phyloP scores from a whole-genome alignment of 768 basidiomycete species.

The Phylloporus scabripes region DNA sequence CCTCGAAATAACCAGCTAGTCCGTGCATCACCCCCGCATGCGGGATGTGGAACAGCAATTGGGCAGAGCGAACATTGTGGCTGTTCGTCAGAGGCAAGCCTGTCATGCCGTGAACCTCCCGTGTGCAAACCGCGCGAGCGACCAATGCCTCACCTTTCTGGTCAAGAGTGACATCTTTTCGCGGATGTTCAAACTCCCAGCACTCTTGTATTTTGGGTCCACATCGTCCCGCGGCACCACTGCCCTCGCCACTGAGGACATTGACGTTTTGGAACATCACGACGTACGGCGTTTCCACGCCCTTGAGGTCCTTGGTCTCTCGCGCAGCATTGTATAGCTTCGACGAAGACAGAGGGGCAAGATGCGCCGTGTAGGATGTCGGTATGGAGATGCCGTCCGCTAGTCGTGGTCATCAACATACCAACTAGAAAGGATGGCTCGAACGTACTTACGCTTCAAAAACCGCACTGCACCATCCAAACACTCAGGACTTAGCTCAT shows the following conservation, averaged over 20 bases:
- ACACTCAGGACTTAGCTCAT: conserved; percentile 97
- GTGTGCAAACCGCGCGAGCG: background rate
- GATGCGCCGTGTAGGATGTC: conserved; percentile 89
- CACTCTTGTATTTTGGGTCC: conserved; percentile 88
- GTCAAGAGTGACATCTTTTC: conserved; percentile 72
- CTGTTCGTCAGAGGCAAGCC: conserved; percentile 92
- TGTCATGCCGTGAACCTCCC: conserved; percentile 28
- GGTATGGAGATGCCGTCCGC: conserved; percentile 95
- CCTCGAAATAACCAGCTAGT: conserved; percentile 95
- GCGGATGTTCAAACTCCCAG: conserved; percentile 96
- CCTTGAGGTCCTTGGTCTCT: conserved; percentile 58
- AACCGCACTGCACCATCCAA: conserved; percentile 93
- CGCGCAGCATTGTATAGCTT: conserved; percentile 86
- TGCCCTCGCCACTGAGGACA: conserved; percentile 73
- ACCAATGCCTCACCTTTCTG: conserved; percentile 46
- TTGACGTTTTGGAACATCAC: conserved; percentile 98
- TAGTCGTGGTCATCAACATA: conserved; percentile 30
- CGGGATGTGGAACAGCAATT: conserved; percentile 86
- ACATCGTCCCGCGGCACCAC: conserved; percentile 57
- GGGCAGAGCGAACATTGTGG: conserved; percentile 88
- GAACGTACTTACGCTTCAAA: conserved; percentile 61
- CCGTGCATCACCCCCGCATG: conserved; percentile 93
- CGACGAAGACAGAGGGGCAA: conserved; percentile 91
- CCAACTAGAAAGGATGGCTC: background rate
- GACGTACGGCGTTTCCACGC: conserved; percentile 92